These are phyloP conservation scores for Alternaria angustiovoidea DNA, from an alignment of 2,329 filamentous ascomycete genomes.

Conservation along the genomic window DNA sequence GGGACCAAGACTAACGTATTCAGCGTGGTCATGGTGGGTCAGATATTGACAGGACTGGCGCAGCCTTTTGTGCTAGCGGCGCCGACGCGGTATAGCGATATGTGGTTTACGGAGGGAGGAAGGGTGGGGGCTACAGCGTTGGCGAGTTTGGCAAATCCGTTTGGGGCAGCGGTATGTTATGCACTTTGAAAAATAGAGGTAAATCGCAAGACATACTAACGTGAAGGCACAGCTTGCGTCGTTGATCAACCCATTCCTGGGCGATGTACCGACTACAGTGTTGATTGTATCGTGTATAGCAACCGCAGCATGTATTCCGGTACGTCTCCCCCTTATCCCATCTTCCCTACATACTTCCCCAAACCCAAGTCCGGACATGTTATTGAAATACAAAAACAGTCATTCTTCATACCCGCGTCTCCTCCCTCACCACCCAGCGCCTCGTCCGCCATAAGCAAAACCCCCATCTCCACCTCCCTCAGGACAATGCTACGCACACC, in stretches of 20 bases:
- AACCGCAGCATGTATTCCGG: constrained; percentile 71
- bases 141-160: constrained; percentile 84
- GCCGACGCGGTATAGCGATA: constrained; percentile 87
- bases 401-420: constrained; percentile 78
- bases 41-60: constrained; percentile 86
- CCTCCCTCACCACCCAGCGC: constrained; percentile 81
- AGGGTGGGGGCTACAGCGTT: constrained; percentile 88
- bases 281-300: constrained; percentile 86
- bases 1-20: constrained; percentile 69
- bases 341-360: background rate
- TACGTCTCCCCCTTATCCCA: background rate
- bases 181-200: background rate
- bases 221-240: constrained; percentile 65
- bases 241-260: constrained; percentile 80
- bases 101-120: constrained; percentile 90
- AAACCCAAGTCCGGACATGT: too few relatives aligned
- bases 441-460: constrained; percentile 64
- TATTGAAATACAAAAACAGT: constrained; percentile 33
- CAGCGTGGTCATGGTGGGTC: constrained; percentile 84
- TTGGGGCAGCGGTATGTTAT: constrained; percentile 77
- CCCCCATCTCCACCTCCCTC: constrained; percentile 65
- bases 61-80: constrained; percentile 93
- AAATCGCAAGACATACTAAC: constrained; percentile 7
- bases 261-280: constrained; percentile 81
- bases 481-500: constrained; percentile 59